Base-by-base conservation (phyloP, 139 green algal species). In the Coccomyxa sp. region DNA sequence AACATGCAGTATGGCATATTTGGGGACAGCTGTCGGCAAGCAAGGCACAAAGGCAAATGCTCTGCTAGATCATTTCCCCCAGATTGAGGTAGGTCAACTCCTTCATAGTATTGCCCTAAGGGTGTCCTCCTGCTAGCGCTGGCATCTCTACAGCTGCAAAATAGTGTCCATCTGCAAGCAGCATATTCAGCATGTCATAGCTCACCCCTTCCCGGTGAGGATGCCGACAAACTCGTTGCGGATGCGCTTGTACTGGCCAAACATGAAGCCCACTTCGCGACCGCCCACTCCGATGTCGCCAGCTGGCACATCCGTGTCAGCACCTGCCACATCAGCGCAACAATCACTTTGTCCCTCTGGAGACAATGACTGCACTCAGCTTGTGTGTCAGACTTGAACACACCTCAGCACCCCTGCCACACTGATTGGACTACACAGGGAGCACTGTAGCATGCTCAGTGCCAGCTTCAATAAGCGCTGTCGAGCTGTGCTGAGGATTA, bases 161-260 rank as follows among this genome's bases (percentile, higher is more conserved):
- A 51, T 7, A 51, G 38, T 51, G 38, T 51, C 38, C 38, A 51
- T 51, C 7, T 51, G 38, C 38, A 51, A 51, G 38, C n/a, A 7
- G 3, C 38, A 51, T 51, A 7, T 51, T 51, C n/a, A n/a, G n/a
- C n/a, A n/a, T 51, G 38, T 51, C 38, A 51, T 7, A 7, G 38
- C 86, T 88, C 66, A 91, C 85, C 84, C 86, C 84, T 97, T 97
- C 80, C 94, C 94, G 21, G 94, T 97, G 31, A 97, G 89, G 1
- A 93, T 85, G 13, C 90, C 90, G 0, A 79, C 84, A 83, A 88
- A 95, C 27, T 90, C 59, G 38, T 90, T 91, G 16, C 67, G 83
- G 71, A 97, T 87, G 68, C 93, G 88, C 88, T 96, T 96, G 90
- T 95, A 97, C 87, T 97, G 94, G 10, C 94, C 94, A 83, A 91